A percentile compares a stretch with the other conserved stretches of the same genome.
Conservation (phyloP, 2,329 filamentous ascomycete genomes). For the Xylariaceae sp. region DNA sequence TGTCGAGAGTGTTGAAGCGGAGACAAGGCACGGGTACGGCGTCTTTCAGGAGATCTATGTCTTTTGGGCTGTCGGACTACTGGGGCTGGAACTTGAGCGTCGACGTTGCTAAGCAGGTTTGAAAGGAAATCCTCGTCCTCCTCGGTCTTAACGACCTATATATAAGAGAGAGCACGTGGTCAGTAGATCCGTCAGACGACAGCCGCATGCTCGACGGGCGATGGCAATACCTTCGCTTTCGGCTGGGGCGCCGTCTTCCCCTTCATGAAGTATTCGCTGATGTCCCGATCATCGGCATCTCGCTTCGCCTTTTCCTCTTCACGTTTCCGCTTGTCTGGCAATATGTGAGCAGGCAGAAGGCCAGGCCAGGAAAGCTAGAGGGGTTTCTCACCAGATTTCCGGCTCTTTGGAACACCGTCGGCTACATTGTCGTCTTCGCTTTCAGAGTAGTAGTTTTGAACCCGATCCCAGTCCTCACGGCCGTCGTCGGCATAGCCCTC, state of each 20-base stretch:
- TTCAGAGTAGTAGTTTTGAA: constrained; percentile 62
- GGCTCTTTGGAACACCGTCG: constrained; percentile 42
- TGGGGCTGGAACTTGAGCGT: constrained; percentile 59
- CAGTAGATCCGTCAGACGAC: constrained; percentile 8
- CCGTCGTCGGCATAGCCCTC: constrained; percentile 96
- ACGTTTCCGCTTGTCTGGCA: constrained; percentile 72
- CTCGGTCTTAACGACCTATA: constrained; percentile 68
- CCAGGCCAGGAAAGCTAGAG: background rate
- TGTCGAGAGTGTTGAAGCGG: constrained; percentile 56
- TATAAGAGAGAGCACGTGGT: background rate
- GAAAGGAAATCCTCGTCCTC: constrained; percentile 86
- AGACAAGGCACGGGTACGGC: constrained; percentile 74
- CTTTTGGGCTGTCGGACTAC: constrained; percentile 55
- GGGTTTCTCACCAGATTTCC: constrained; percentile 44
- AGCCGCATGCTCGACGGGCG: background rate
- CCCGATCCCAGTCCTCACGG: constrained; percentile 85
- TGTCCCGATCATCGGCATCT: constrained; percentile 84
- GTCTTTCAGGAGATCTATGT: constrained; percentile 68
- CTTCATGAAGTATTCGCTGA: constrained; percentile 89
- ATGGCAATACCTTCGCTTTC: constrained; percentile 69
- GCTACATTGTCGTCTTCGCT: constrained; percentile 64
- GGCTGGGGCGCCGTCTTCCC: constrained; percentile 60
- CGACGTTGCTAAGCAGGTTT: constrained; percentile 79
- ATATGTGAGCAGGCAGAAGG: constrained; percentile 10
- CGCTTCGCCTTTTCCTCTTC: constrained; percentile 81